Conservation (phyloP, 2,329 filamentous ascomycete species). For the Chaetomiaceae sp. region DNA sequence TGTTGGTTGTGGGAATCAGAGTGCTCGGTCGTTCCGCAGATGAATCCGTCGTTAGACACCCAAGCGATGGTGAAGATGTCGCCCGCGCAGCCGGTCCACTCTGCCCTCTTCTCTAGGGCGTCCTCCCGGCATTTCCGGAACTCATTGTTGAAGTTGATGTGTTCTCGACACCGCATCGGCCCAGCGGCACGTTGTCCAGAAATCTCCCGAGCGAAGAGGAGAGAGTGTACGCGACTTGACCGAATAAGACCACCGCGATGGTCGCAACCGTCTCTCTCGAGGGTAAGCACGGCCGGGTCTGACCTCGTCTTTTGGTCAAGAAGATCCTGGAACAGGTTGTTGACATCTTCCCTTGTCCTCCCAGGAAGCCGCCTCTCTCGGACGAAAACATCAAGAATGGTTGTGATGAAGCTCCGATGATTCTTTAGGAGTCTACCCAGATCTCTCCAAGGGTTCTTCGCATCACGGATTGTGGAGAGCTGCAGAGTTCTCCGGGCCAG, state of each 20-base stretch:
- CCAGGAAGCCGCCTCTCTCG: constrained; percentile 14
- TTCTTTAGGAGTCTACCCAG: constrained; percentile 20
- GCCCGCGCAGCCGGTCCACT: constrained; percentile 59
- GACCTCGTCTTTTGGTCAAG: constrained; percentile 21
- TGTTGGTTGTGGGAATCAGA: constrained; percentile 61
- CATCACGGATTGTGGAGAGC: constrained; percentile 13
- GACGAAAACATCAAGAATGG: constrained; percentile 9
- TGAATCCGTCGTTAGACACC: constrained; percentile 49
- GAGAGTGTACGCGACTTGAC: constrained; percentile 34
- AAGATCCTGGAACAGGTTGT: constrained; percentile 38
- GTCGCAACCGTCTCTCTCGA: constrained; percentile 32
- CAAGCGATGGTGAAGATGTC: constrained; percentile 57
- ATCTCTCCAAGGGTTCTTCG: constrained; percentile 17
- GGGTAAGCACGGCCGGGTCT: constrained; percentile 28
- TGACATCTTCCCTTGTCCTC: constrained; percentile 33
- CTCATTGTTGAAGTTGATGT: constrained; percentile 45
- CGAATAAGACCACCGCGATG: constrained; percentile 28
- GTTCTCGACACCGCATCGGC: constrained; percentile 38
- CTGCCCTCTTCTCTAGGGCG: constrained; percentile 43
- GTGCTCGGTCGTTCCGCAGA: constrained; percentile 61
- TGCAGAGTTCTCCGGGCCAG: constrained; percentile 2
- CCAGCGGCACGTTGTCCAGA: constrained; percentile 43
- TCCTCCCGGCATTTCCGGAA: constrained; percentile 49
- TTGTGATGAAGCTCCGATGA: neutral
- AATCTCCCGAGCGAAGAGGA: constrained; percentile 49